Evolutionary conservation across 352 stramenopile species (phyloP).

Genomic region (Phytophthora cactorum): DNA sequence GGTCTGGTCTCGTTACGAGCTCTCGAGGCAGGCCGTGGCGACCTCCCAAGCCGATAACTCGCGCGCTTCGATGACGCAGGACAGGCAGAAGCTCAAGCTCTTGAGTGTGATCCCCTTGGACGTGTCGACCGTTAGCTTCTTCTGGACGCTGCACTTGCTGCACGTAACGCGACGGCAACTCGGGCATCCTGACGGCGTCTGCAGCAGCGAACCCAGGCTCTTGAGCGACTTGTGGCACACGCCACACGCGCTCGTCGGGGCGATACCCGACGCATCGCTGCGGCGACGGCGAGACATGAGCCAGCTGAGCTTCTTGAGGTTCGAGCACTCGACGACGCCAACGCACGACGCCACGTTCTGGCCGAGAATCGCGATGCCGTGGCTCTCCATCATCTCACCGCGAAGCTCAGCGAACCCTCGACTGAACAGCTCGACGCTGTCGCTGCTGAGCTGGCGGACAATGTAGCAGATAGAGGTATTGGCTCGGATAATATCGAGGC

Average conservation of each 20-base stretch:
- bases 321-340: slow-evolving; percentile 45
- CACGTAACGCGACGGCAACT: slow-evolving; percentile 41
- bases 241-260: slow-evolving; percentile 16
- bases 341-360: slow-evolving; percentile 37
- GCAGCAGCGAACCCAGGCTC: slow-evolving; percentile 27
- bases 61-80: background rate
- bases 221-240: slow-evolving; percentile 35
- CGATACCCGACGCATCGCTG: slow-evolving; percentile 12
- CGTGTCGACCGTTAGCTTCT: slow-evolving; percentile 44
- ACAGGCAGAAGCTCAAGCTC: slow-evolving; percentile 54
- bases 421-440: slow-evolving; percentile 52
- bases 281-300: slow-evolving; percentile 39
- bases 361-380: slow-evolving; percentile 44
- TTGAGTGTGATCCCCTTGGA: slow-evolving; percentile 47
- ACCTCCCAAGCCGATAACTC: too few species aligned
- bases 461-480: slow-evolving; percentile 57
- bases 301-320: slow-evolving; percentile 69
- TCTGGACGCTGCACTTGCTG: slow-evolving; percentile 52
- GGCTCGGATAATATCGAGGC: slow-evolving; percentile 42
- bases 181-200: slow-evolving; percentile 28
- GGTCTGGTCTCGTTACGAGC: too few species aligned
- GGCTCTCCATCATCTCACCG: slow-evolving; percentile 47
- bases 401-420: slow-evolving; percentile 50
- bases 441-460: slow-evolving; percentile 33
- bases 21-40: too few species aligned